Conservation (phyloP, 257 asterid species). For the Plectranthus barbatus region DNA sequence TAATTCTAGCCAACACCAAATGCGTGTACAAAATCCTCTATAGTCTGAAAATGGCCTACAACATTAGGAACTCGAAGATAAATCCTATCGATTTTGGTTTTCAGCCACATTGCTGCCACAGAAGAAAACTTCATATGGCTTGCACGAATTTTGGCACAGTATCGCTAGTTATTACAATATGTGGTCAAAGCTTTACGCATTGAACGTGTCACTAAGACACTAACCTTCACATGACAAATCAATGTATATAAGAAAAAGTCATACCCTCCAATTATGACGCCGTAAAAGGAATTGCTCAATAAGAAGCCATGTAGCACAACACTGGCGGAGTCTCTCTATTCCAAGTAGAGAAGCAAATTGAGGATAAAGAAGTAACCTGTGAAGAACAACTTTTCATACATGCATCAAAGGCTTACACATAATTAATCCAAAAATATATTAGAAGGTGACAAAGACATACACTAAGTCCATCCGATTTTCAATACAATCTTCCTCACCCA, state of each 20-base stretch:
- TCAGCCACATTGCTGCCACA: constrained; percentile 5
- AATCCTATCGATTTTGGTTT: not conserved
- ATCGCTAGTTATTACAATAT: not conserved
- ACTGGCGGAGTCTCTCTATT: constrained; percentile 91
- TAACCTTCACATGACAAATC: constrained; percentile 2
- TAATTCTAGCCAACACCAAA: constrained; percentile 2
- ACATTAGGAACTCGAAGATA: not conserved
- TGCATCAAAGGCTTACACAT: not conserved
- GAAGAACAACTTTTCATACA: constrained; percentile 11
- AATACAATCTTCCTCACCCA: constrained; percentile 37
- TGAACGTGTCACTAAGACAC: not conserved
- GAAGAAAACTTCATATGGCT: not conserved
- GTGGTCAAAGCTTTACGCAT: constrained; percentile 1
- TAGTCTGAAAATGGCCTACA: not conserved
- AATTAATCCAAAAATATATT: constrained; percentile 4
- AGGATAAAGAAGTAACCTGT: constrained; percentile 85
- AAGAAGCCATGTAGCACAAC: constrained; percentile 91
- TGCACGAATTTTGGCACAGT: constrained; percentile 1
- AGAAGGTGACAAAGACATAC: constrained; percentile 42
- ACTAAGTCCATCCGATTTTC: constrained; percentile 70
- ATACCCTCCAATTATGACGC: constrained; percentile 83
- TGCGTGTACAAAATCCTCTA: not conserved
- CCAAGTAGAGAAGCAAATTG: constrained; percentile 88
- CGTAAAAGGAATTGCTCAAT: constrained; percentile 91
- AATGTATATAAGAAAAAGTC: constrained; percentile 13